Evolutionary conservation across 345 rosid genomes (phyloP), one percentile per base, ranked within the genome.

Genomic region (Hevea brasiliensis): DNA sequence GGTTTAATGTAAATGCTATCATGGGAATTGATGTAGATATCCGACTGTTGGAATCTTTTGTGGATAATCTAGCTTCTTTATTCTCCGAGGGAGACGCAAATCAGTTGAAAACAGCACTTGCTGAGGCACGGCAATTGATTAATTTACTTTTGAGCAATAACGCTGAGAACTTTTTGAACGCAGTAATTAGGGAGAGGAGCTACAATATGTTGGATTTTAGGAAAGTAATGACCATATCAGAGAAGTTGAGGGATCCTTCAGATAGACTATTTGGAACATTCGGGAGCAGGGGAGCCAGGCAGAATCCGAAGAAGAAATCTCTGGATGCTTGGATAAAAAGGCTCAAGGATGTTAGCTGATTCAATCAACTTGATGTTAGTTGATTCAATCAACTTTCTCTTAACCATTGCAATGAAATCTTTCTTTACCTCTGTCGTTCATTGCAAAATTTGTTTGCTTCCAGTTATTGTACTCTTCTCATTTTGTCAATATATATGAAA

Each of bases 231-330:
- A 82, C 83, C 8, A 86, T 95, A 59, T 85, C 92, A 17, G 99
- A 95, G 88, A 95, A 95, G 85, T 75, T 92, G 79, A 92, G 81
- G 78, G 99, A 95, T 81, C 90, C 92, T 72, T 83, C 98, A 15
- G 98, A 95, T 44, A 82, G 98, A 79, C 84, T 92, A 45, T 95
- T 95, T 70, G 94, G 97, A 61, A 89, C 97, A 37, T 95, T 95
- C 75, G 98, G 98, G 54, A 85, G 88, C 72, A 88, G 99, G 82
- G 98, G 93, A 74, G 80, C 90, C 72, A 87, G 81, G 85, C 92
- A 85, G 80, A 95, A 93, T 67, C 89, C 98, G 0, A 95, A 91
- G 85, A 93, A 89, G 87, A 93, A 95, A 82, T 95, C 99, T 8
- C 82, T 95, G 73, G 98, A 95, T 80, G 74, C 92, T 13, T 83